A percentile compares a stretch with the other conserved stretches of the same genome.
Evolutionary conservation across 106 monocot genomes (phyloP).

Genomic region (Dendrobium huoshanense): DNA sequence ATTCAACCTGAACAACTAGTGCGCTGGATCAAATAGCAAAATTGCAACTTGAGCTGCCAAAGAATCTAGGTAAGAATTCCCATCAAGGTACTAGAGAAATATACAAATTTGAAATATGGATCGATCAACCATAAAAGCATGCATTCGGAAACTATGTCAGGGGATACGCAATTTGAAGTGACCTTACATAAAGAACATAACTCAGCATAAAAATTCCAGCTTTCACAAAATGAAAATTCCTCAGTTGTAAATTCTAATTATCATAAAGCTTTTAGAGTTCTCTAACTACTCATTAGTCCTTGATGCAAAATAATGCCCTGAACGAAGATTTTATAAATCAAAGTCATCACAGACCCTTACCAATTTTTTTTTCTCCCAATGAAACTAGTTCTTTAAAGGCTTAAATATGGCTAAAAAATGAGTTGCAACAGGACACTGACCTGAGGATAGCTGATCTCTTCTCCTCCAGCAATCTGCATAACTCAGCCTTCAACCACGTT

Average conservation of each 20-base stretch:
- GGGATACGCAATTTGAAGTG: not conserved
- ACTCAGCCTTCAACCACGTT: conserved; percentile 71
- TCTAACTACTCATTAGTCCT: too few species aligned
- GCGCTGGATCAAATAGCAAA: not conserved
- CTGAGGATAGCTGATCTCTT: conserved; percentile 78
- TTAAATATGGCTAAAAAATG: not conserved
- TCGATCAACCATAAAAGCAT: not conserved
- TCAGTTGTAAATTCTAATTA: not conserved
- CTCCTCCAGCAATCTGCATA: conserved; percentile 81
- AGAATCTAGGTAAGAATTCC: not conserved
- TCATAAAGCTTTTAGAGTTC: not conserved
- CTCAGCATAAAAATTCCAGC: not conserved
- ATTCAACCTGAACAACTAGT: not conserved
- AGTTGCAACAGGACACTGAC: conserved; percentile 20
- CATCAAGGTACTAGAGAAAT: not conserved
- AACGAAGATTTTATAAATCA: not conserved
- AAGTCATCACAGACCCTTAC: too few species aligned
- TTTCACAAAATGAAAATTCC: not conserved
- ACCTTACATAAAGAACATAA: not conserved
- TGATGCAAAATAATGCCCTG: not conserved
- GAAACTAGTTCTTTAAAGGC: too few species aligned
- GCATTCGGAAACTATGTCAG: not conserved
- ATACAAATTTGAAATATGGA: not conserved
- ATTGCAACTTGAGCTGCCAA: not conserved
- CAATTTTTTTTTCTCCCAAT: too few species aligned